phyloP scores from a whole-genome alignment of 768 basidiomycete species.

The Collybia sp. region DNA sequence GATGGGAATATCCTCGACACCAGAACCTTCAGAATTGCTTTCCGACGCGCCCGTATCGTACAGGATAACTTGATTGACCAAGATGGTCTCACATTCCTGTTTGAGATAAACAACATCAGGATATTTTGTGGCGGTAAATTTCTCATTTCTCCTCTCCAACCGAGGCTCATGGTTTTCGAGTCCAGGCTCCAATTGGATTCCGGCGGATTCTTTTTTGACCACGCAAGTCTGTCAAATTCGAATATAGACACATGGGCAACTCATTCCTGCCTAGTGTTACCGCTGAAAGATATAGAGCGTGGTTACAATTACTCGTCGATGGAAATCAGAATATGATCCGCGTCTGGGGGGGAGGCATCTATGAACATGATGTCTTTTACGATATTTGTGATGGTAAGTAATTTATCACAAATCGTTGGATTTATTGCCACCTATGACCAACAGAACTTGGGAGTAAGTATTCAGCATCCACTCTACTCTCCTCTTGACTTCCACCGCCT shows the following conservation, averaged over 20 bases:
- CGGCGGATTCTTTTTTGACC: constrained; percentile 87
- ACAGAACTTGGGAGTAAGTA: constrained; percentile 63
- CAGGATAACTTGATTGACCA: constrained; percentile 78
- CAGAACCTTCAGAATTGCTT: constrained; percentile 58
- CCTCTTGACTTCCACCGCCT: constrained; percentile 4
- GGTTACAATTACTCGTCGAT: constrained; percentile 81
- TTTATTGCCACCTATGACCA: not conserved
- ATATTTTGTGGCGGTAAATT: constrained; percentile 79
- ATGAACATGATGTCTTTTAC: constrained; percentile 81
- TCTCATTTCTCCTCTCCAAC: not conserved
- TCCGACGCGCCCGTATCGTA: constrained; percentile 74
- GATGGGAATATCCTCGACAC: constrained; percentile 49
- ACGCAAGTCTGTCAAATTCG: constrained; percentile 38
- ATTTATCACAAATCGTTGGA: constrained; percentile 4
- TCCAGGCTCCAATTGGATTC: constrained; percentile 91
- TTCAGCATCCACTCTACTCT: not conserved
- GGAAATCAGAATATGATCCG: constrained; percentile 94
- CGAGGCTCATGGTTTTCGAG: not conserved
- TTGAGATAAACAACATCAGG: constrained; percentile 85
- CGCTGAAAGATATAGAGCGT: constrained; percentile 60
- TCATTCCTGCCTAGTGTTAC: constrained; percentile 28
- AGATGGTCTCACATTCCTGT: constrained; percentile 80
- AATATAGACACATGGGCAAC: not conserved
- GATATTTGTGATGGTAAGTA: constrained; percentile 70
- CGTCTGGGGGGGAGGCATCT: constrained; percentile 94